These are phyloP conservation scores for Cryphonectria radicalis DNA, from an alignment of 2,329 filamentous ascomycete genomes.

Conservation along the genomic window DNA sequence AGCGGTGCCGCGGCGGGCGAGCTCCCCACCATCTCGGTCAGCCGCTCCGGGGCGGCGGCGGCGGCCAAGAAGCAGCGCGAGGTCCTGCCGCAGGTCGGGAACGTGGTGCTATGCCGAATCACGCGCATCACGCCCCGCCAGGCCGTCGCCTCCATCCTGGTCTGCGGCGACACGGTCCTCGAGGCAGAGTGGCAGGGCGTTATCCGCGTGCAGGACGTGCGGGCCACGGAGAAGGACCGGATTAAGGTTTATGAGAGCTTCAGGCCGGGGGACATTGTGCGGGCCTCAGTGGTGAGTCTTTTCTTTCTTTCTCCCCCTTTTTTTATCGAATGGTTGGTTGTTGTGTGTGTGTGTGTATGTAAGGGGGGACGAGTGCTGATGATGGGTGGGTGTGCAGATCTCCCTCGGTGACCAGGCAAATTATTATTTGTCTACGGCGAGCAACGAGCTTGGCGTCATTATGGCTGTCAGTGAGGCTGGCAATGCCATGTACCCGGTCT, in stretches of 20 bases:
- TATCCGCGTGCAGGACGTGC: slow-evolving; percentile 86
- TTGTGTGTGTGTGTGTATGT: not conserved
- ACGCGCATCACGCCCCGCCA: slow-evolving; percentile 84
- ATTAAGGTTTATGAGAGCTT: slow-evolving; percentile 91
- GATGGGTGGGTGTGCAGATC: slow-evolving; percentile 55
- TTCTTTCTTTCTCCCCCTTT: slow-evolving; percentile 28
- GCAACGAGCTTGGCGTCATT: slow-evolving; percentile 90
- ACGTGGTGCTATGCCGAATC: slow-evolving; percentile 81
- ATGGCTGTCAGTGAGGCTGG: slow-evolving; percentile 88
- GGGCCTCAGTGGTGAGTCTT: slow-evolving; percentile 74
- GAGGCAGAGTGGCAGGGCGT: slow-evolving; percentile 84
- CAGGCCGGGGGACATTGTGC: slow-evolving; percentile 87
- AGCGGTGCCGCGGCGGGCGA: slow-evolving; percentile 44
- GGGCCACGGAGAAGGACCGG: slow-evolving; percentile 94
- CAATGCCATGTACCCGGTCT: slow-evolving; percentile 89
- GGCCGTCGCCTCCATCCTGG: slow-evolving; percentile 83
- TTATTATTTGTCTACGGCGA: slow-evolving; percentile 92
- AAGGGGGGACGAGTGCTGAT: not conserved
- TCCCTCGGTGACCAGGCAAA: slow-evolving; percentile 91
- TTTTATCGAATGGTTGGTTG: too few relatives aligned
- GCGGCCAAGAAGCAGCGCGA: slow-evolving; percentile 60
- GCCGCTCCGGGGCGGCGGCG: slow-evolving; percentile 36
- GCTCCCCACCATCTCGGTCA: slow-evolving; percentile 61
- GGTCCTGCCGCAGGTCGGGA: slow-evolving; percentile 80
- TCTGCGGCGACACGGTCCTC: slow-evolving; percentile 73